These are phyloP conservation scores for Colletotrichum sp. DNA, from an alignment of 2,329 filamentous ascomycete species.

Conservation along the genomic window DNA sequence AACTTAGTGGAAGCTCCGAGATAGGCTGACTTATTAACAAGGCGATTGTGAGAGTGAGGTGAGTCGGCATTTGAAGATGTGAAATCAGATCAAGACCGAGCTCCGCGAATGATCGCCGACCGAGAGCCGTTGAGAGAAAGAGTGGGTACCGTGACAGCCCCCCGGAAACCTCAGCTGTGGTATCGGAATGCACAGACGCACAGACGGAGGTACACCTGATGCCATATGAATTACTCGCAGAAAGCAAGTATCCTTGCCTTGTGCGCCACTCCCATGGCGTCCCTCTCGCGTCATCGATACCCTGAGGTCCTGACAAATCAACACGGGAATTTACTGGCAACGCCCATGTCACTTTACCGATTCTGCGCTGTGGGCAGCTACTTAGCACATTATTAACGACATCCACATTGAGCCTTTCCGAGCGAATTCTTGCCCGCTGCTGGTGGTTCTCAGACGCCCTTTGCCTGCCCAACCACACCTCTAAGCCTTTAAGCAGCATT, in stretches of 20 bases:
- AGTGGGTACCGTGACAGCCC: background rate
- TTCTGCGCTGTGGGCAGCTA: background rate
- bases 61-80: background rate
- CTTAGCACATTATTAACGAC: background rate
- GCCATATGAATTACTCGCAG: rapidly evolving
- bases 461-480: constrained; percentile 2
- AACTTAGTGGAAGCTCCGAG: background rate
- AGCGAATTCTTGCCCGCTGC: background rate
- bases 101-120: background rate
- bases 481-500: background rate
- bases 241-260: background rate
- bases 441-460: background rate
- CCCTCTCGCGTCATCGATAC: constrained; percentile 13
- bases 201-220: background rate
- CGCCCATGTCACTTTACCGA: constrained; percentile 1
- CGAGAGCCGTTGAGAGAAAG: background rate
- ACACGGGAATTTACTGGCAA: background rate
- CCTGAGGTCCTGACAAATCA: constrained; percentile 15
- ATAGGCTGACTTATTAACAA: background rate
- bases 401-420: background rate
- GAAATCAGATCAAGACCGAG: background rate
- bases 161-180: background rate
- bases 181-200: background rate
- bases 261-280: background rate
- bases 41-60: background rate